Conservation (phyloP, 108 stramenopile genomes). For the Nitzschia sp. region DNA sequence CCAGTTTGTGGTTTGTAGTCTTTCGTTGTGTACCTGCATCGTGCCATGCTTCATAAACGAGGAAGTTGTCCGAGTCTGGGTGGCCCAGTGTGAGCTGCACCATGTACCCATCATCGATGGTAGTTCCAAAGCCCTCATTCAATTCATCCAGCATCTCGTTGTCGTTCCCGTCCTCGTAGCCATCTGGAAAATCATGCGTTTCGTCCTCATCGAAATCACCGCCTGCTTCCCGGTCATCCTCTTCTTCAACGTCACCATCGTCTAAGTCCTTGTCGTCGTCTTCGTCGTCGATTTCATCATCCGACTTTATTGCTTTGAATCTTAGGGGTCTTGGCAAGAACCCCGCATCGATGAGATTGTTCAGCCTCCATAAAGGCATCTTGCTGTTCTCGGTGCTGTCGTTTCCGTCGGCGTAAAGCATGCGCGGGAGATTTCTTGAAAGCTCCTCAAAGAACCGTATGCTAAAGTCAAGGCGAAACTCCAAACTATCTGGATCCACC, state of each 20-base stretch:
- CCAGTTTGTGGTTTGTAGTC: conserved; percentile 48
- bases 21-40: conserved; percentile 15
- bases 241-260: neutral
- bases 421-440: neutral
- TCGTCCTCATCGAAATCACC: conserved; percentile 19
- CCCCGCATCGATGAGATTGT: conserved; percentile 53
- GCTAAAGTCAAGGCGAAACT: conserved; percentile 70
- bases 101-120: no score
- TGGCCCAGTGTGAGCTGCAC: conserved; percentile 43
- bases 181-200: conserved; percentile 29
- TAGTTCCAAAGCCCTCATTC: neutral
- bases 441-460: conserved; percentile 58
- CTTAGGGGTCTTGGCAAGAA: conserved; percentile 60
- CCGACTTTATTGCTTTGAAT: conserved; percentile 19
- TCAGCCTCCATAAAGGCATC: conserved; percentile 43
- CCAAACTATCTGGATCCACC: conserved; percentile 60
- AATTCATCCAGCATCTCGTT: neutral
- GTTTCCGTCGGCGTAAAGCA: neutral
- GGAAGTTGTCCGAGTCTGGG: conserved; percentile 21
- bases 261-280: conserved; percentile 1
- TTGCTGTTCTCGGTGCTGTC: neutral
- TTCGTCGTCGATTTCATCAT: conserved; percentile 11
- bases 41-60: conserved; percentile 16
- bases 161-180: conserved; percentile 16
- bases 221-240: conserved; percentile 3